Evolutionary conservation across 257 asterid genomes (phyloP), one percentile per base, ranked within the genome.

Genomic region (Scutellaria minor): DNA sequence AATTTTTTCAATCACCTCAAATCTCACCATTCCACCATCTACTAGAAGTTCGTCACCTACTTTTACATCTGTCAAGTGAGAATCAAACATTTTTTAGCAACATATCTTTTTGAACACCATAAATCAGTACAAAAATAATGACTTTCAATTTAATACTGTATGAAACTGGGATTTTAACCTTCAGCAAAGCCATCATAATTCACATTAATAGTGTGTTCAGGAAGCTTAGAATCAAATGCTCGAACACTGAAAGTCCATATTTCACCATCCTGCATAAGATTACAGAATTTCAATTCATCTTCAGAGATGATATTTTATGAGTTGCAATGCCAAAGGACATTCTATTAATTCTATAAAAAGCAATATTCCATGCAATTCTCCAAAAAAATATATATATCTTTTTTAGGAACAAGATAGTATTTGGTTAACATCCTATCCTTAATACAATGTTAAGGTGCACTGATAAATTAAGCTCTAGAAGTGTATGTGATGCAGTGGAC

Each of bases 11-110:
- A 88, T 83, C 83, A 95, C 98, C 74, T 95, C 98, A 87, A 92
- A 95, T 79, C 99, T 87, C 77, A 92, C 99, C 99, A 95, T 95
- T 74, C 99, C 98, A 84, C 99, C 99, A 81, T 95, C 99, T 51
- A 95, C 95, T 47, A 95, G 86, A 72, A 95, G 97, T 31, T 92
- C 98, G 84, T 95, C 98, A 14, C 99, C 97, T 56, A 88, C 89
- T 72, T 80, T 77, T 61, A 90, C 91, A 90, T 95, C 99, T 95
- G 96, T 60, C 75, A 71, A 1, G 56, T 6, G 35, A 68, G 50
- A 68, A 47, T 9, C 7, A 74, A 31, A 18, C 22, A 47, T 47
- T 58, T 68, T 50, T 61, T 47, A 80, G 57, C 72, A 71, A 66
- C 2, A 22, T 5, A 35, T 66, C 13, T 15, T 74, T 53, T 51